Evolutionary conservation across 2,329 filamentous ascomycete genomes (phyloP).

Genomic region (Pseudocercospora vitis): DNA sequence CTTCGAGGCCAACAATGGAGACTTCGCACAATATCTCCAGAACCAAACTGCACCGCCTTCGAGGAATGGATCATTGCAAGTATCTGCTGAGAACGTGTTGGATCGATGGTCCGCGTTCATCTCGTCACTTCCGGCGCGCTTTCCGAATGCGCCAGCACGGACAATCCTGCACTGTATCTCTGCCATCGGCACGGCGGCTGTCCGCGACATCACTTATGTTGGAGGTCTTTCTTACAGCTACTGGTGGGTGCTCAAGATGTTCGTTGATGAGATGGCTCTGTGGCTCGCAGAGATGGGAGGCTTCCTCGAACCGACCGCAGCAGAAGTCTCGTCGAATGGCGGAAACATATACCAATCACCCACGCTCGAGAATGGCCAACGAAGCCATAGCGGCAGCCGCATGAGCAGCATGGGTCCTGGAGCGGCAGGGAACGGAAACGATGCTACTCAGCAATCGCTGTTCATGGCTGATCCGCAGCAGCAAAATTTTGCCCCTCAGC

Average conservation of each 20-base stretch:
- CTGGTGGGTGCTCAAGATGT: slow-evolving; percentile 95
- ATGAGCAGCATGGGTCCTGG: slow-evolving; percentile 37
- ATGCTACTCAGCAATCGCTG: slow-evolving; percentile 18
- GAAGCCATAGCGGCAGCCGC: slow-evolving; percentile 34
- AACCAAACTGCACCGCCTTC: slow-evolving; percentile 32
- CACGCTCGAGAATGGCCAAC: slow-evolving; percentile 28
- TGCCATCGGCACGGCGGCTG: slow-evolving; percentile 70
- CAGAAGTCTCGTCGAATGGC: slow-evolving; percentile 10
- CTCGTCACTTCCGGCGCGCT: slow-evolving; percentile 65
- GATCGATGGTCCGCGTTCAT: slow-evolving; percentile 78
- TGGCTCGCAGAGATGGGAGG: slow-evolving; percentile 89
- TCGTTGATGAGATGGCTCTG: slow-evolving; percentile 89
- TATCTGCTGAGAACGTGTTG: slow-evolving; percentile 62
- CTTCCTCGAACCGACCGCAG: slow-evolving; percentile 61
- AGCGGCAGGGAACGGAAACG: slow-evolving; percentile 18
- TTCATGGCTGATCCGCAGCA: slow-evolving; percentile 27
- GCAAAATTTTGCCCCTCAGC: slow-evolving; percentile 22
- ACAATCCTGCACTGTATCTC: slow-evolving; percentile 77
- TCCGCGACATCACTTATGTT: slow-evolving; percentile 77
- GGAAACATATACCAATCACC: slow-evolving; percentile 28
- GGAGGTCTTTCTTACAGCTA: slow-evolving; percentile 80
- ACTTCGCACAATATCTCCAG: slow-evolving; percentile 45
- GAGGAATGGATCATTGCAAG: slow-evolving; percentile 36
- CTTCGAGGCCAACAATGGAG: slow-evolving; percentile 43
- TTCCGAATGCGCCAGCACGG: slow-evolving; percentile 70